Conservation (phyloP, 148 eudicot genomes). For the Beta vulgaris region DNA sequence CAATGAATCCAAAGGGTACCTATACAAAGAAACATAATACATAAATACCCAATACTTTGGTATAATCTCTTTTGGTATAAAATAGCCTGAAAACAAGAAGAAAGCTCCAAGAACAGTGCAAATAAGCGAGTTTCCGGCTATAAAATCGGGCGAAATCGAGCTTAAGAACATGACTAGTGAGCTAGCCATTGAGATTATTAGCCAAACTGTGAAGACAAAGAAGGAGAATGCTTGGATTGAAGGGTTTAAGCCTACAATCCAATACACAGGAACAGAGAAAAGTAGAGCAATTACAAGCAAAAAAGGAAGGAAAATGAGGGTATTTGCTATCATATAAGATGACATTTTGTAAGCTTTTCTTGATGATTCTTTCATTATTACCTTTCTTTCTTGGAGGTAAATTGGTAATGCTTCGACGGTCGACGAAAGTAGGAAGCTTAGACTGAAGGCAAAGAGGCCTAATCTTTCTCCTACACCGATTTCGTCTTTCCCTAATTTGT, state of each 20-base stretch:
- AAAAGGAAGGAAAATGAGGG: constrained; percentile 82
- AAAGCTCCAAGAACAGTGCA: constrained; percentile 84
- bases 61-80: constrained; percentile 76
- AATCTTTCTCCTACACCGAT: constrained; percentile 67
- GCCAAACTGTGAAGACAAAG: constrained; percentile 69
- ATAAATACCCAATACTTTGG: constrained; percentile 94
- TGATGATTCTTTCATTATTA: constrained; percentile 90
- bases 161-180: constrained; percentile 85
- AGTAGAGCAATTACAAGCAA: constrained; percentile 62
- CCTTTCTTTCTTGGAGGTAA: constrained; percentile 86
- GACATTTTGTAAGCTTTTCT: constrained; percentile 72
- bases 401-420: constrained; percentile 96
- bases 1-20: constrained; percentile 79
- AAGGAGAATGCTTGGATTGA: constrained; percentile 57
- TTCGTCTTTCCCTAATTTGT: constrained; percentile 55
- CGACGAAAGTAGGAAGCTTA: constrained; percentile 89
- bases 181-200: constrained; percentile 91
- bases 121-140: constrained; percentile 89
- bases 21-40: constrained; percentile 85
- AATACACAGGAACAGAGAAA: constrained; percentile 72
- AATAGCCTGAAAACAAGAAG: constrained; percentile 87
- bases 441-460: constrained; percentile 86
- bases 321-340: constrained; percentile 83
- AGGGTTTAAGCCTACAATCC: constrained; percentile 89
- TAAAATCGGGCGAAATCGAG: constrained; percentile 74